phyloP scores from a whole-genome alignment of 495 filamentous ascomycete species.

The Tuber melanosporum region DNA sequence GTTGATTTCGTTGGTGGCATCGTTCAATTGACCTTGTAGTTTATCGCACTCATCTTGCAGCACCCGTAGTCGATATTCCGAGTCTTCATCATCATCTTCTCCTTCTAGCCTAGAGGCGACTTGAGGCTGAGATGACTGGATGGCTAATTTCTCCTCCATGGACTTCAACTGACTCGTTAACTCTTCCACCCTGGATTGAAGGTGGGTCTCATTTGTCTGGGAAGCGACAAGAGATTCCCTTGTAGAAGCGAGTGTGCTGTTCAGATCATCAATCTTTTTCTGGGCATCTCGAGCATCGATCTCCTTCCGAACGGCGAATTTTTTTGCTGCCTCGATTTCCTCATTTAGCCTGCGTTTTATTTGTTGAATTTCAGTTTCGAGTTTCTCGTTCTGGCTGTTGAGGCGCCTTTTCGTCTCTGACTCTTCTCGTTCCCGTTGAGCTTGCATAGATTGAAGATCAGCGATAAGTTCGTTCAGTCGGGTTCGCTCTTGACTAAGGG shows the following conservation, averaged over 20 bases:
- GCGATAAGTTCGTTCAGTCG: slow-evolving; percentile 72
- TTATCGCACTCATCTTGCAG: slow-evolving; percentile 73
- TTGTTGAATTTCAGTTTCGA: slow-evolving; percentile 68
- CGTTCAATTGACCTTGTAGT: slow-evolving; percentile 71
- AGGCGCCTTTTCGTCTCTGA: slow-evolving; percentile 71
- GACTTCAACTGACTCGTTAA: slow-evolving; percentile 77
- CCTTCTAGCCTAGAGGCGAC: slow-evolving; percentile 46
- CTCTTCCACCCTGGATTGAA: slow-evolving; percentile 81
- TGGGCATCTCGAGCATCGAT: slow-evolving; percentile 79
- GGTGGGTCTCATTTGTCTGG: slow-evolving; percentile 78
- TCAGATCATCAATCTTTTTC: slow-evolving; percentile 82
- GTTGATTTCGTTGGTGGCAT: slow-evolving; percentile 68
- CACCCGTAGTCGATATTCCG: slow-evolving; percentile 68
- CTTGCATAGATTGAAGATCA: slow-evolving; percentile 75
- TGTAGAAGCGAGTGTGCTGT: slow-evolving; percentile 63
- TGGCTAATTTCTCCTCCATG: slow-evolving; percentile 75
- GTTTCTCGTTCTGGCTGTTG: slow-evolving; percentile 63
- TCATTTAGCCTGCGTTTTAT: slow-evolving; percentile 79
- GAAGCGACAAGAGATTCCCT: slow-evolving; percentile 76
- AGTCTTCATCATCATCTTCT: slow-evolving; percentile 49
- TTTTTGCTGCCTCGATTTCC: slow-evolving; percentile 75
- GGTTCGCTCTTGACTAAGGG: slow-evolving; percentile 70
- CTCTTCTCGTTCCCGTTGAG: slow-evolving; percentile 82
- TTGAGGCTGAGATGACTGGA: slow-evolving; percentile 64
- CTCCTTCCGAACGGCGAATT: slow-evolving; percentile 70